Percentiles rank a stretch among this genome's conserved stretches.
Evolutionary conservation across 192 early-diverging fungal species (phyloP).

Genomic region (Dimargaris xerosporica): DNA sequence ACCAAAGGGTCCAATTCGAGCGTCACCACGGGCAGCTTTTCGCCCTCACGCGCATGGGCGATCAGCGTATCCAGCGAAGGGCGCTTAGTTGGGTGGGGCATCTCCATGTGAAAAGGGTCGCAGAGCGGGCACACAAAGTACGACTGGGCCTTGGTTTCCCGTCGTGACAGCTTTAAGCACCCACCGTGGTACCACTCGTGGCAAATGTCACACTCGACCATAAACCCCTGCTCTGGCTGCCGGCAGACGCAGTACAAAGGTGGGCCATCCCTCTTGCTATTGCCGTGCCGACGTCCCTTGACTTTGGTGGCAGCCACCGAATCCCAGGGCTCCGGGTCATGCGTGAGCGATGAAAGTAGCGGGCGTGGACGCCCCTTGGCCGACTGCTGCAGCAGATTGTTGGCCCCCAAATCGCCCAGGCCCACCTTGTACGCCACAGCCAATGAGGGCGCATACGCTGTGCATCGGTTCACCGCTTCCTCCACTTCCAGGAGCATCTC

Average conservation of each 20-base stretch:
- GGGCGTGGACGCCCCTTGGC: background rate
- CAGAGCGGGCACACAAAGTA: constrained; percentile 46
- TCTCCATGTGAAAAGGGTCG: constrained; percentile 13
- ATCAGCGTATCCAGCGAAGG: constrained; percentile 23
- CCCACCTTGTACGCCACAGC: constrained; percentile 1
- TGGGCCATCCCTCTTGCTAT: background rate
- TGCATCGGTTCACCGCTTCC: constrained; percentile 10
- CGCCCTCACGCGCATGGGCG: constrained; percentile 24
- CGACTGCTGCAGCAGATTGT: background rate
- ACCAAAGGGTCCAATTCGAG: constrained; percentile 30
- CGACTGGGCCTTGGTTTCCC: constrained; percentile 24
- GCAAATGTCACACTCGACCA: constrained; percentile 53
- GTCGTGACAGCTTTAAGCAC: constrained; percentile 34
- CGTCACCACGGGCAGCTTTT: constrained; percentile 26
- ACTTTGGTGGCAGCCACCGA: background rate
- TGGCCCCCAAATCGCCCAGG: background rate
- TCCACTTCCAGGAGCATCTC: constrained; percentile 13
- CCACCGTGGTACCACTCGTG: constrained; percentile 46
- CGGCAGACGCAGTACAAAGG: constrained; percentile 46
- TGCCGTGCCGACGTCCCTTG: background rate
- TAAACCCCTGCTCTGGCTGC: constrained; percentile 37
- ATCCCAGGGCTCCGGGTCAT: background rate
- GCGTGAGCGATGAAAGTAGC: background rate
- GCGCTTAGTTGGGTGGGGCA: constrained; percentile 20
- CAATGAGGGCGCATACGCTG: background rate